A percentile compares a stretch with the other conserved stretches of the same genome.
Conservation (phyloP, 2,329 filamentous ascomycete genomes). For the Geosmithia putterillii region DNA sequence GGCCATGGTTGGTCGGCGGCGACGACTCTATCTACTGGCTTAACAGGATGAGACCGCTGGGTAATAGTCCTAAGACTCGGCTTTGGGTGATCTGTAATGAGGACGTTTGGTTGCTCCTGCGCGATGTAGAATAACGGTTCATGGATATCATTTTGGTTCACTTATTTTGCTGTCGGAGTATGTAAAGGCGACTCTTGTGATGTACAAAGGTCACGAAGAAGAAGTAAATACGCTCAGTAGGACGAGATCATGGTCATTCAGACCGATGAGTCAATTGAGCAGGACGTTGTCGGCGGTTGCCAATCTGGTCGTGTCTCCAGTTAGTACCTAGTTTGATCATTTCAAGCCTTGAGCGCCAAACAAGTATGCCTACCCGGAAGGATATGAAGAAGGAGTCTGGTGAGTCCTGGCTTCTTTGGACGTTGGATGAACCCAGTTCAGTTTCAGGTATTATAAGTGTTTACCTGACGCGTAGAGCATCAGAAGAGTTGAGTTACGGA, state of each 20-base stretch:
- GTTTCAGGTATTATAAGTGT: neutral
- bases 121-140: neutral
- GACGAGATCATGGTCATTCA: neutral
- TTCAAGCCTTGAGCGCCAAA: too few relatives aligned
- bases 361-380: neutral
- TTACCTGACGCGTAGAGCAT: neutral
- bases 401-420: neutral
- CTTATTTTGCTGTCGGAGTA: neutral
- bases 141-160: neutral
- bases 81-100: neutral
- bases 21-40: neutral
- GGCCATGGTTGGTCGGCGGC: conserved; percentile 45
- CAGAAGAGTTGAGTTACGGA: neutral
- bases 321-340: neutral
- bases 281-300: neutral
- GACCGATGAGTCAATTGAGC: neutral
- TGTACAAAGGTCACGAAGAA: neutral
- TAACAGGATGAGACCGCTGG: neutral
- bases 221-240: neutral
- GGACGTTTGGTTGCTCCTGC: neutral
- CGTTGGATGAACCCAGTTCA: neutral
- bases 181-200: neutral
- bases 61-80: neutral
- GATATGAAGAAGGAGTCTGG: neutral
- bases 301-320: neutral